phyloP scores from a whole-genome alignment of 495 filamentous ascomycete genomes.

The Aspergillus avenaceus region DNA sequence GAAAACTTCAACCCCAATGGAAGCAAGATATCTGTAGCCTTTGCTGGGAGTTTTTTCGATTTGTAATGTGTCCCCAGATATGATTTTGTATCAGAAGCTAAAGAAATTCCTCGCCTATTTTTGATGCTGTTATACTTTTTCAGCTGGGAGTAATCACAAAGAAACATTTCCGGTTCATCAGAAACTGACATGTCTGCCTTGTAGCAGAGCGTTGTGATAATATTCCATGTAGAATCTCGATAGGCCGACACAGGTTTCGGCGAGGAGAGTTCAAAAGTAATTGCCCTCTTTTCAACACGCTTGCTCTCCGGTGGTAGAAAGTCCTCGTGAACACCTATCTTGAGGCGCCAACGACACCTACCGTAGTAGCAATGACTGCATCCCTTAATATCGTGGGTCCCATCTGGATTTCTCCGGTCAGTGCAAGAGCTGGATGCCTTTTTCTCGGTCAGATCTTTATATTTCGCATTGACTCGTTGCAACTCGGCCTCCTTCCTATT shows the following conservation, averaged over 20 bases:
- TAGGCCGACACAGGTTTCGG: conserved; percentile 46
- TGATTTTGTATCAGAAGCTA: conserved; percentile 44
- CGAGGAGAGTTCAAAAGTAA: conserved; percentile 54
- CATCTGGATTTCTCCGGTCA: conserved; percentile 13
- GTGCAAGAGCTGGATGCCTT: conserved; percentile 29
- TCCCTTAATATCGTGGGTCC: conserved; percentile 20
- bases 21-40: conserved; percentile 13
- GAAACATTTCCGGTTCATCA: neutral
- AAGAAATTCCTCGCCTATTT: conserved; percentile 6
- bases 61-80: conserved; percentile 37
- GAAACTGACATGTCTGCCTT: neutral
- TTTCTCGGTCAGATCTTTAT: conserved; percentile 31
- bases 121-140: conserved; percentile 23
- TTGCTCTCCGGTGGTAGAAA: conserved; percentile 43
- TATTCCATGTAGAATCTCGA: conserved; percentile 44
- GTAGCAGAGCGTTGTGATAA: conserved; percentile 40
- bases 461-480: conserved; percentile 25
- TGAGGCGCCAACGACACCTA: conserved; percentile 36
- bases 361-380: conserved; percentile 34
- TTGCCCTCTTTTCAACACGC: conserved; percentile 25
- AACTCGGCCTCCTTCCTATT: conserved; percentile 37
- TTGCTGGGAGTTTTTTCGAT: conserved; percentile 20
- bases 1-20: conserved; percentile 15
- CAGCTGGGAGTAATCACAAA: conserved; percentile 25
- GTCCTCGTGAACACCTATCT: conserved; percentile 54